Percentiles rank a stretch among this genome's conserved stretches.
Conservation (phyloP, 108 stramenopile species). For the Skeletonema marinoi region DNA sequence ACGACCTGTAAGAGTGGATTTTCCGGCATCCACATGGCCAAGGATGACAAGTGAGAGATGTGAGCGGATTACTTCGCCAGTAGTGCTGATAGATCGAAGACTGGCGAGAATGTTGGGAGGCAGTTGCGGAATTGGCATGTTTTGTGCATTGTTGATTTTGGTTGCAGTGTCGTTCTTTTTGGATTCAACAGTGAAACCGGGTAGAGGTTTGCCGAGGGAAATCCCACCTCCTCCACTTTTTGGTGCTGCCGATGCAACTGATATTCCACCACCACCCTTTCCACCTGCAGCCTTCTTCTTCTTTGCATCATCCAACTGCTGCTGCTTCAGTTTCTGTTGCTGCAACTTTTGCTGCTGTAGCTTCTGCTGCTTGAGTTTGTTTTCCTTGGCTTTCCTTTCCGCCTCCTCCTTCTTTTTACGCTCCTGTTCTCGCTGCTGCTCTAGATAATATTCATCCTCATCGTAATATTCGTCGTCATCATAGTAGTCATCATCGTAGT, state of each 20-base stretch:
- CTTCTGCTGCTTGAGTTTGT: conserved; percentile 9
- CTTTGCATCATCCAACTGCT: background rate
- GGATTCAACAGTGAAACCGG: conserved; percentile 19
- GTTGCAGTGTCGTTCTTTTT: background rate
- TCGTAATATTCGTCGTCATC: conserved; percentile 71
- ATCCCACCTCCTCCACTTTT: background rate
- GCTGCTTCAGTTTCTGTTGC: conserved; percentile 13
- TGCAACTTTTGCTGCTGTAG: background rate
- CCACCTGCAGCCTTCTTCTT: background rate
- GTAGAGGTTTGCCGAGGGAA: conserved; percentile 14
- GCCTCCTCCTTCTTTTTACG: conserved; percentile 34
- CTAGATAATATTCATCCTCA: conserved; percentile 50
- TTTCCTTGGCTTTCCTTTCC: conserved; percentile 38
- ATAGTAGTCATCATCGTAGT: conserved; percentile 67
- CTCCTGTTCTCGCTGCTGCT: conserved; percentile 44
- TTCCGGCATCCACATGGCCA: conserved; percentile 81
- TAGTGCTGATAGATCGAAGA: conserved; percentile 12
- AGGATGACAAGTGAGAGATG: conserved; percentile 52
- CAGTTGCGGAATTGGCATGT: conserved; percentile 9
- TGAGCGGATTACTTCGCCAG: conserved; percentile 11
- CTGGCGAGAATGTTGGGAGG: conserved; percentile 20
- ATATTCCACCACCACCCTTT: conserved; percentile 8
- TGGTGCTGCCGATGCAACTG: conserved; percentile 2
- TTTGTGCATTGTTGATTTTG: conserved; percentile 5
- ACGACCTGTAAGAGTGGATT: conserved; percentile 81